Percentiles rank a stretch among this genome's conserved stretches.
phyloP scores from a whole-genome alignment of 2,329 filamentous ascomycete genomes.

The Diaporthe sp. region DNA sequence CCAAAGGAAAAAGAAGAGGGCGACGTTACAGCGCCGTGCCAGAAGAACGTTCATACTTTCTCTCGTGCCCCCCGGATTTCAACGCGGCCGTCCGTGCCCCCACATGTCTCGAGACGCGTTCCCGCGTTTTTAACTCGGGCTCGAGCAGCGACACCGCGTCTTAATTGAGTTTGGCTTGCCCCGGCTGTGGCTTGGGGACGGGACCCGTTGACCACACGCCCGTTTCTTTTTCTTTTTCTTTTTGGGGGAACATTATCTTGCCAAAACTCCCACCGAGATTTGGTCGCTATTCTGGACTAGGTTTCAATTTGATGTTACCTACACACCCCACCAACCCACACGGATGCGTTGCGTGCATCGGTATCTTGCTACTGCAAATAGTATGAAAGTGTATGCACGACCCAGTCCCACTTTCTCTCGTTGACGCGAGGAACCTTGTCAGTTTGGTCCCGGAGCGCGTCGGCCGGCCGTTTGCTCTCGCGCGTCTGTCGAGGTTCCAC shows the following conservation, averaged over 20 bases:
- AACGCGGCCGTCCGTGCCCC: constrained; percentile 25
- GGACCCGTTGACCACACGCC: background rate
- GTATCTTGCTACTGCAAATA: no score
- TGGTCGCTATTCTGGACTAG: no score
- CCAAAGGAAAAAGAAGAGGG: background rate
- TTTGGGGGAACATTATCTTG: background rate
- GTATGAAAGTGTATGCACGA: background rate
- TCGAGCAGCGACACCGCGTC: constrained; percentile 19
- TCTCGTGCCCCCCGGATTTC: background rate
- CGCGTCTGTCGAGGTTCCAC: background rate
- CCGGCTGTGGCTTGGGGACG: background rate
- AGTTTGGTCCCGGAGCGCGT: background rate
- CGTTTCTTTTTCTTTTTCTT: no score
- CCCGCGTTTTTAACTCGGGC: constrained; percentile 11
- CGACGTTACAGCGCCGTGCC: constrained; percentile 19
- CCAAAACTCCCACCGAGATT: background rate
- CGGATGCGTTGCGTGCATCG: background rate
- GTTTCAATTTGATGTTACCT: constrained; percentile 15
- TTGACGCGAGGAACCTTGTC: background rate
- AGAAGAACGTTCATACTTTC: background rate
- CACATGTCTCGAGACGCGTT: constrained; percentile 28
- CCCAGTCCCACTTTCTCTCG: background rate
- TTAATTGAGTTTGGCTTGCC: constrained; percentile 5
- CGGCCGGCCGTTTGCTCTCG: background rate
- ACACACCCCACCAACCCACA: background rate